Conservation (phyloP, 768 basidiomycete species). For the Rhodosporidiobolus sp. region DNA sequence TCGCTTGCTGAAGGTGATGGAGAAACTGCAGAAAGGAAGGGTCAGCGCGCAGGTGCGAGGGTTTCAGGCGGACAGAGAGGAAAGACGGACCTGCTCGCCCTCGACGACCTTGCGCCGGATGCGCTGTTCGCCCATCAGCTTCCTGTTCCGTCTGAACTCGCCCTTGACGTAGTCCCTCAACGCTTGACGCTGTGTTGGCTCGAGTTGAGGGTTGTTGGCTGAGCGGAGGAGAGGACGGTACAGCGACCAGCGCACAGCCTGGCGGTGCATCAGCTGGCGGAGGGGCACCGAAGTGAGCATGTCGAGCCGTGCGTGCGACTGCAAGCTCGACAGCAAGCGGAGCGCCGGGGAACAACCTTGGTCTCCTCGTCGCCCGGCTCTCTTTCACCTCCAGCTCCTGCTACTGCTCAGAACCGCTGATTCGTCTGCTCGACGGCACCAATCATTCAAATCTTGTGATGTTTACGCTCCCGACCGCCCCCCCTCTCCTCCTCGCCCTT, state of each 20-base stretch:
- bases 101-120: neutral
- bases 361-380: too few relatives aligned
- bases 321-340: too few relatives aligned
- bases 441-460: too few relatives aligned
- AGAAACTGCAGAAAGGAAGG: neutral
- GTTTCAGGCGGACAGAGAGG: neutral
- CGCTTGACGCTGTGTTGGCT: neutral
- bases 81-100: slow-evolving; percentile 11
- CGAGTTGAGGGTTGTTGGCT: slow-evolving; percentile 44
- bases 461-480: too few relatives aligned
- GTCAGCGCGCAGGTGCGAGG: neutral
- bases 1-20: neutral
- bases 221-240: slow-evolving; percentile 66
- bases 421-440: too few relatives aligned
- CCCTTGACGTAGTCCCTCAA: slow-evolving; percentile 2
- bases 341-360: too few relatives aligned
- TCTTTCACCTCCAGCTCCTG: too few relatives aligned
- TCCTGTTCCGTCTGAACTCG: slow-evolving; percentile 3
- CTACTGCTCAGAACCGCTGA: too few relatives aligned
- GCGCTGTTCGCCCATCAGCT: neutral
- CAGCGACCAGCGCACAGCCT: slow-evolving; percentile 60
- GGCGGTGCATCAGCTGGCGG: neutral
- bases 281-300: neutral
- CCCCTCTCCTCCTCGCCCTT: too few relatives aligned
- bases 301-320: too few relatives aligned